Base-by-base conservation (phyloP, 148 eudicot species). In the Cornus kousa region DNA sequence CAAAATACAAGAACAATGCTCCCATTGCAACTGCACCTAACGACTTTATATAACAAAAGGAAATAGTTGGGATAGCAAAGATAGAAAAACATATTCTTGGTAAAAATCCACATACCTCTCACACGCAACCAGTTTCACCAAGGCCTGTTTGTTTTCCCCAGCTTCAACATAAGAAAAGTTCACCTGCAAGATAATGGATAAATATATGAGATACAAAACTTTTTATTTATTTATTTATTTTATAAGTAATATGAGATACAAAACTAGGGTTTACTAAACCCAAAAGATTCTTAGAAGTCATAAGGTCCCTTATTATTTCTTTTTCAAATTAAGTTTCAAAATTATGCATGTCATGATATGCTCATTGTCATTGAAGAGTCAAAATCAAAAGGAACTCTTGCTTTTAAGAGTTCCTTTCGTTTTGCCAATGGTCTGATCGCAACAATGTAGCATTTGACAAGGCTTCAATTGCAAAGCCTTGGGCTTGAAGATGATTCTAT, bases 61-160 rank as follows among this genome's bases (percentile, higher is more conserved):
- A 16, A 43, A 62, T 20, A 55, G 6, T n/a, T 50, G 1, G 8
- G 37, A 64, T 32, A n/a, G 33, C 74, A 78, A 57, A 77, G 39
- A n/a, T 40, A 72, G 67, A 65, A 5, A 72, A 20, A 32, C 43
- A 79, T 35, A 69, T 43, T 31, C 62, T 12, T 3, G 23, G 66
- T 53, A 11, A 62, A 74, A 66, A 72, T 43, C 40, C 24, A 71
- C 88, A 82, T 67, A 91, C 97, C 97, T 90, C 82, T 84, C 90
- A 89, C 98, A 95, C 55, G 90, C 81, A 68, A 95, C 98, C 81
- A 95, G 84, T 82, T 95, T 95, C 85, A 95, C 97, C 72, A 95
- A 87, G 40, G 98, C 98, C 77, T 95, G 98, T 77, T 95, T 95
- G 87, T 80, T 85, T 83, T 95, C 97, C 77, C 91, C 97, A 32